phyloP scores from a whole-genome alignment of 352 stramenopile genomes.

The Globisporangium cylindrosporum region DNA sequence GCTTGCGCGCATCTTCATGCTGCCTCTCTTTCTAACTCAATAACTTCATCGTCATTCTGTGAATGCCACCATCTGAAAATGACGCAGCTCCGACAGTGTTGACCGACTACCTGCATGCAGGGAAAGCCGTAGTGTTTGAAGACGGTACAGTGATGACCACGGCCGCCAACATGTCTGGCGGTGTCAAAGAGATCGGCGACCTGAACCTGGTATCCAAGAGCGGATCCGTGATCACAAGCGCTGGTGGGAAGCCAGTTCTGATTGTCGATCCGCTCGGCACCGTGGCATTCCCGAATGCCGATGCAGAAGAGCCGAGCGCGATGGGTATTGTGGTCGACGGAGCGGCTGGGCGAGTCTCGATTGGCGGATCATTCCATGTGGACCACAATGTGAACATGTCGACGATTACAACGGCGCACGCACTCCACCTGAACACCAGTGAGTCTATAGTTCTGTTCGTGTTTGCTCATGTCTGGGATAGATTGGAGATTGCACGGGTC shows the following conservation, averaged over 20 bases:
- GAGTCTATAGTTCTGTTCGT: slow-evolving; percentile 9
- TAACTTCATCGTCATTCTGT: neutral
- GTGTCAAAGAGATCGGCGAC: slow-evolving; percentile 69
- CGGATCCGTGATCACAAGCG: slow-evolving; percentile 60
- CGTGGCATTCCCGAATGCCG: slow-evolving; percentile 44
- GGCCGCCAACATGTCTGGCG: slow-evolving; percentile 69
- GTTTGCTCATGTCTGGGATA: neutral
- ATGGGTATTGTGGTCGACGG: slow-evolving; percentile 55
- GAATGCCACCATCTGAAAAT: neutral
- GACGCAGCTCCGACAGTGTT: slow-evolving; percentile 50
- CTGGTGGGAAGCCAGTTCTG: slow-evolving; percentile 54
- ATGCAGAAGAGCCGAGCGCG: slow-evolving; percentile 39
- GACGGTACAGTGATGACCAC: slow-evolving; percentile 82
- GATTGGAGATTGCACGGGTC: neutral
- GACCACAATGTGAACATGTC: slow-evolving; percentile 44
- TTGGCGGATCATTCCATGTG: slow-evolving; percentile 38
- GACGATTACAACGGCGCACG: slow-evolving; percentile 32
- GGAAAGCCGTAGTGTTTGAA: slow-evolving; percentile 63
- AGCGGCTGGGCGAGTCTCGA: slow-evolving; percentile 30
- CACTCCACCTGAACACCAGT: slow-evolving; percentile 53
- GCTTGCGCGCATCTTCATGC: too few relatives aligned
- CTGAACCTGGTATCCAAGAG: slow-evolving; percentile 72
- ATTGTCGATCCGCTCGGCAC: slow-evolving; percentile 50
- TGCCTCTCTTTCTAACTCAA: neutral
- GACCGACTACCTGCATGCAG: slow-evolving; percentile 62